Conservation (phyloP, 1,284 basidiomycete species). For the Puccinia coronata region DNA sequence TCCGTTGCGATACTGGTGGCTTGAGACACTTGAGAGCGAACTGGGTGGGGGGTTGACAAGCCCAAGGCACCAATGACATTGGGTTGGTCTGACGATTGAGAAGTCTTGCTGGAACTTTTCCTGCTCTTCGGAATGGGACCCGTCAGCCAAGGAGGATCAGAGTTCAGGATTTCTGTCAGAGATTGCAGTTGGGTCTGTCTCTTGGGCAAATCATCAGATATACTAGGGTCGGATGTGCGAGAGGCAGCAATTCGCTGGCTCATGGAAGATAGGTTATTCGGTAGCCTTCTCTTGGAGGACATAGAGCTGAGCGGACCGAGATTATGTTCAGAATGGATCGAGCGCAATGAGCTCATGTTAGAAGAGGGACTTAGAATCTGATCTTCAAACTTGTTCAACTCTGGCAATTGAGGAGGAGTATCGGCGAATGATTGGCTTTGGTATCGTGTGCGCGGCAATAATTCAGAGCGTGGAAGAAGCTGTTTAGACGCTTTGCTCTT, state of each 20-base stretch:
- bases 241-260: constrained; percentile 24
- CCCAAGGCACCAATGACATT: constrained; percentile 10
- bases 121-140: neutral
- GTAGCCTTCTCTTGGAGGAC: neutral
- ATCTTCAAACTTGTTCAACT: constrained; percentile 17
- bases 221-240: neutral
- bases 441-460: neutral
- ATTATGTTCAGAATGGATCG: neutral
- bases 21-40: neutral
- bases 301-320: neutral
- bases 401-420: neutral
- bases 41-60: neutral
- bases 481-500: neutral
- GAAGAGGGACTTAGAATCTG: constrained; percentile 8
- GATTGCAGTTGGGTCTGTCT: constrained; percentile 11
- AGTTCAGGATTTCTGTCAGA: constrained; percentile 12
- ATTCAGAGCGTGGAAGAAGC: constrained; percentile 15
- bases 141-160: constrained; percentile 13
- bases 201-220: neutral
- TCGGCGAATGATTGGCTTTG: neutral
- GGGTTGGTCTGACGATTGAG: neutral
- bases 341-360: constrained; percentile 10
- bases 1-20: neutral
- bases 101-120: neutral
- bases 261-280: constrained; percentile 1